Evolutionary conservation across 2,329 filamentous ascomycete genomes (phyloP), one percentile per base, ranked within the genome.

Genomic region (Ophiostoma ips): DNA sequence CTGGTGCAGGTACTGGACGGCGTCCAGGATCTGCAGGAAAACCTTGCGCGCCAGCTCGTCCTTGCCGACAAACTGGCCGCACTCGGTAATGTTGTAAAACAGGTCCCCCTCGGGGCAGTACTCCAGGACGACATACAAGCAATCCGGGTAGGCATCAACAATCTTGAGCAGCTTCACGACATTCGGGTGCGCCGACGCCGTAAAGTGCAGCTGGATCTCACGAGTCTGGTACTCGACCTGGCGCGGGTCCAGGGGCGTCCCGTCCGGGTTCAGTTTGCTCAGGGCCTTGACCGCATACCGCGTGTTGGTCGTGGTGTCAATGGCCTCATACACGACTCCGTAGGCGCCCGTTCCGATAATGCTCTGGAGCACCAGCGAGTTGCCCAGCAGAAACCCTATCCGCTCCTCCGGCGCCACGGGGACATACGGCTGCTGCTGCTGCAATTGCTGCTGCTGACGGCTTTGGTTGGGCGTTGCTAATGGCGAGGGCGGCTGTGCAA

Each of bases 31-130:
- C 68, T 98, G 92, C 55, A 96, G 79, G 66, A 96, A 96, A 51
- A 88, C 83, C 58, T 79, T 79, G 71, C 83, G 87, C 73, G 84
- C 85, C 64, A 95, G 76, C 61, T 79, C 76, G 71, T 96, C 90
- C 71, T 95, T 89, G 68, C 87, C 86, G 60, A 95, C 82, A 66
- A 94, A 98, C 65, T 87, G 86, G 63, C 88, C 86, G 61, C 85
- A 80, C 68, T 96, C 90, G 55, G 92, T 96, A 68, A 98, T 98
- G 70, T 94, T 95, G 65, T 85, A 84, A 69, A 98, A 98, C 56
- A 98, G 70, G 65, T 98, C 92, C 62, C 92, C 92, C 66, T 96
- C 92, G 7, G 88, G 87, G 70, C 90, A 96, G 67, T 89, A 96
- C 67, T 98, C 92, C 64, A 98, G 77, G 57, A 98, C 84, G 60